Percentiles rank a stretch among this genome's conserved stretches.
Conservation (phyloP, 495 filamentous ascomycete species). For the Paragyromitra xinjiangensis region DNA sequence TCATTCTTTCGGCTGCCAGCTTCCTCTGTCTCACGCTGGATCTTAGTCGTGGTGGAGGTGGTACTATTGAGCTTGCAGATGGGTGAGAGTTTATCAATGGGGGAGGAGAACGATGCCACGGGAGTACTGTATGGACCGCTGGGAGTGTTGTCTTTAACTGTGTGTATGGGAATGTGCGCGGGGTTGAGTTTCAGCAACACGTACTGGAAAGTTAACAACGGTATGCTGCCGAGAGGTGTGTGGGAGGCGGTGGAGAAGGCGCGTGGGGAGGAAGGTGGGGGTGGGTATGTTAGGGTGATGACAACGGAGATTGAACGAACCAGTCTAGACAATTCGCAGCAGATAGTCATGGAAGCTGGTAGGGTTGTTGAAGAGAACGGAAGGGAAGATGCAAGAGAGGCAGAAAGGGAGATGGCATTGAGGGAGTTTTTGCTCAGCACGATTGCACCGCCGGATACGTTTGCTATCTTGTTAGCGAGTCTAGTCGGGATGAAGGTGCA, state of each 20-base stretch:
- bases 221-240: slow-evolving; percentile 26
- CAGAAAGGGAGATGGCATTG: slow-evolving; percentile 31
- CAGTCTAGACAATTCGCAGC: no score
- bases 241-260: slow-evolving; percentile 27
- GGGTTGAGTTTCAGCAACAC: slow-evolving; percentile 47
- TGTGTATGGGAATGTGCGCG: slow-evolving; percentile 20
- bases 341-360: slow-evolving; percentile 60
- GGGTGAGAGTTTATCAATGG: slow-evolving; percentile 34
- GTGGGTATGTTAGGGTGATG: slow-evolving; percentile 5
- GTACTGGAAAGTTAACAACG: slow-evolving; percentile 37
- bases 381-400: neutral
- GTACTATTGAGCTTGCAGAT: slow-evolving; percentile 21
- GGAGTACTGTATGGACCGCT: slow-evolving; percentile 28
- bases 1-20: slow-evolving; percentile 25
- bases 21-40: neutral
- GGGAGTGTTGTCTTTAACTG: slow-evolving; percentile 11
- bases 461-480: slow-evolving; percentile 27
- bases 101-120: neutral
- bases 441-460: slow-evolving; percentile 35
- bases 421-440: slow-evolving; percentile 47
- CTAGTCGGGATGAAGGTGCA: slow-evolving; percentile 36
- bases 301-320: slow-evolving; percentile 48
- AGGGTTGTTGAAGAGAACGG: slow-evolving; percentile 11
- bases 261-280: neutral
- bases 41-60: slow-evolving; percentile 1